These are phyloP conservation scores for Amanita fuliginea DNA, from an alignment of 768 basidiomycete species.

Conservation along the genomic window DNA sequence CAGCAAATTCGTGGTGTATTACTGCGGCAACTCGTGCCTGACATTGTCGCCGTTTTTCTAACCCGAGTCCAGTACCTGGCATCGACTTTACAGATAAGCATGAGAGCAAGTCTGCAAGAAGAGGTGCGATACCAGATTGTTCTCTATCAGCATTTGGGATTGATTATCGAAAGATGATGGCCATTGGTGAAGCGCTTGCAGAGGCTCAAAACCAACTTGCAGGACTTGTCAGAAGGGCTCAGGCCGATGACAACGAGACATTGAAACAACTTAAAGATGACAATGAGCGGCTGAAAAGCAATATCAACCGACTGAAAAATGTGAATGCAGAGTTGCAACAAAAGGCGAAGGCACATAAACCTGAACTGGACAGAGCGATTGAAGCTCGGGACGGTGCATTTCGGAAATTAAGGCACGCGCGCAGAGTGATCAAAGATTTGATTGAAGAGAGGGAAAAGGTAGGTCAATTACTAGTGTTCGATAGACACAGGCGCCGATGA, in stretches of 20 bases:
- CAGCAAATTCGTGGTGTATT: not conserved
- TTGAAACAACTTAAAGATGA: conserved; percentile 21
- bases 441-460: conserved; percentile 29
- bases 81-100: not conserved
- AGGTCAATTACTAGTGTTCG: not conserved
- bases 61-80: not conserved
- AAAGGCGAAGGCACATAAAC: conserved; percentile 14
- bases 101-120: conserved; percentile 12
- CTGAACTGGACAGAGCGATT: conserved; percentile 21
- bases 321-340: conserved; percentile 24
- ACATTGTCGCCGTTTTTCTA: no score
- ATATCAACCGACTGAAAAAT: conserved; percentile 16
- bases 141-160: not conserved
- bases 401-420: conserved; percentile 23
- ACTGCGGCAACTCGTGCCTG: not conserved
- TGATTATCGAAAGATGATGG: not conserved
- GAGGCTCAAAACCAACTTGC: conserved; percentile 11
- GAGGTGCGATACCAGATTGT: conserved; percentile 12
- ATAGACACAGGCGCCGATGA: not conserved
- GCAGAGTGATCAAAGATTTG: conserved; percentile 30
- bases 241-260: conserved; percentile 8
- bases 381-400: conserved; percentile 21
- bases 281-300: conserved; percentile 14
- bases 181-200: not conserved
- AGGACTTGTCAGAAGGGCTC: conserved; percentile 3